These are phyloP conservation scores for Drosera capensis DNA, from an alignment of 148 eudicot species.

Conservation along the genomic window DNA sequence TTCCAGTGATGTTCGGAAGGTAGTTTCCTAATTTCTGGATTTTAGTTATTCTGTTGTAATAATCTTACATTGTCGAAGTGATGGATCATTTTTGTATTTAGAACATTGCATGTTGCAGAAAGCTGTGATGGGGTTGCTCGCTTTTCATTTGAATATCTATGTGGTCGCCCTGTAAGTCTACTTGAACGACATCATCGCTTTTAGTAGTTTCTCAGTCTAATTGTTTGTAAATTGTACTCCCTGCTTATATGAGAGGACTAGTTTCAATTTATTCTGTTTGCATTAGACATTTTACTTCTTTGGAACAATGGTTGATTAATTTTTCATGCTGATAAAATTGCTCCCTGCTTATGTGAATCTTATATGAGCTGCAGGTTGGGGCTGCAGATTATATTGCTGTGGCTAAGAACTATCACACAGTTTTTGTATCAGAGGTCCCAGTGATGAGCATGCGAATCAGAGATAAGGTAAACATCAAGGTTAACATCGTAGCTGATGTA, in stretches of 20 bases:
- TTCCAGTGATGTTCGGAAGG: constrained; percentile 98
- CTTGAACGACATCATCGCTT: too few relatives aligned
- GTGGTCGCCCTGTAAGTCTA: constrained; percentile 70
- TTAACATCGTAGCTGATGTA: not conserved
- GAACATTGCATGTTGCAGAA: constrained; percentile 62
- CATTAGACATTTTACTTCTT: too few relatives aligned
- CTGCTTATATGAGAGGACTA: too few relatives aligned
- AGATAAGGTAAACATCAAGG: constrained; percentile 52
- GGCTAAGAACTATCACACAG: constrained; percentile 78
- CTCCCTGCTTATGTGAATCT: not conserved
- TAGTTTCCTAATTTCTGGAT: constrained; percentile 8
- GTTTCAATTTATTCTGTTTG: too few relatives aligned
- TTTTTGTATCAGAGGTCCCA: constrained; percentile 73
- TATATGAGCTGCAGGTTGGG: constrained; percentile 41
- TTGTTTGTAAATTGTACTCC: too few relatives aligned
- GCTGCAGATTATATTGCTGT: constrained; percentile 94
- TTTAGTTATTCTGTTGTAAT: not conserved
- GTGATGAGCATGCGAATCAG: constrained; percentile 91
- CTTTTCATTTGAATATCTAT: constrained; percentile 71
- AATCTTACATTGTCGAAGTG: not conserved
- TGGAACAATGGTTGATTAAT: not conserved
- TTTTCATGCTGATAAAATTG: not conserved
- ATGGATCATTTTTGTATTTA: constrained; percentile 8
- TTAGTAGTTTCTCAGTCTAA: too few relatives aligned
- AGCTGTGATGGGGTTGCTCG: constrained; percentile 87